phyloP scores from a whole-genome alignment of 129 eudicot genomes.

The Centrapalus pauciflorus region DNA sequence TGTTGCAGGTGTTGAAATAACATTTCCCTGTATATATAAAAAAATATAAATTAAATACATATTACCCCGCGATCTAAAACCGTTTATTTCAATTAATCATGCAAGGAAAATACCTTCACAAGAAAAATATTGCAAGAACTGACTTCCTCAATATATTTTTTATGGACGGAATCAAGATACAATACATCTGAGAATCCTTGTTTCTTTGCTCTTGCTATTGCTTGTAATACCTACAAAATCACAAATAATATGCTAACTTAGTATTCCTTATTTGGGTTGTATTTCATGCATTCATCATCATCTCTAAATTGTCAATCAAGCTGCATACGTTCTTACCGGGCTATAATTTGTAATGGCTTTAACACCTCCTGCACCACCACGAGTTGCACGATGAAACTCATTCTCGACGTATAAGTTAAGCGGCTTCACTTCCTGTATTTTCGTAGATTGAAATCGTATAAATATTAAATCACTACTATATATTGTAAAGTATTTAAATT shows the following conservation, averaged over 20 bases:
- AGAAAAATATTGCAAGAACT: slow-evolving; percentile 77
- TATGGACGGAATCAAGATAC: slow-evolving; percentile 65
- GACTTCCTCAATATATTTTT: slow-evolving; percentile 77
- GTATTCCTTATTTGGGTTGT: neutral
- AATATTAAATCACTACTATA: neutral
- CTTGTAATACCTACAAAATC: slow-evolving; percentile 47
- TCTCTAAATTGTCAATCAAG: neutral
- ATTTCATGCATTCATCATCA: neutral
- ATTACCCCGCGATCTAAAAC: neutral
- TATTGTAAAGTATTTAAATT: neutral
- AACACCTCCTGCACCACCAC: slow-evolving; percentile 91
- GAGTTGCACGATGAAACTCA: slow-evolving; percentile 64
- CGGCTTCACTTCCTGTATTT: slow-evolving; percentile 57
- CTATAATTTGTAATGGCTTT: slow-evolving; percentile 82
- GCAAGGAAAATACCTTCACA: slow-evolving; percentile 52
- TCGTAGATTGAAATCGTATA: neutral
- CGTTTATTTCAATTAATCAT: neutral
- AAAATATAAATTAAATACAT: neutral
- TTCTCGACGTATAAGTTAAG: slow-evolving; percentile 61
- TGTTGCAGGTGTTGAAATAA: slow-evolving; percentile 58
- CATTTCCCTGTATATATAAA: slow-evolving; percentile 39
- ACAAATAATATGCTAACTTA: neutral
- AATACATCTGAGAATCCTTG: slow-evolving; percentile 87
- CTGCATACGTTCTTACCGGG: slow-evolving; percentile 43
- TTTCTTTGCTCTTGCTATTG: slow-evolving; percentile 49